phyloP scores from a whole-genome alignment of 345 rosid species.

The Eucalyptus tenuipes region DNA sequence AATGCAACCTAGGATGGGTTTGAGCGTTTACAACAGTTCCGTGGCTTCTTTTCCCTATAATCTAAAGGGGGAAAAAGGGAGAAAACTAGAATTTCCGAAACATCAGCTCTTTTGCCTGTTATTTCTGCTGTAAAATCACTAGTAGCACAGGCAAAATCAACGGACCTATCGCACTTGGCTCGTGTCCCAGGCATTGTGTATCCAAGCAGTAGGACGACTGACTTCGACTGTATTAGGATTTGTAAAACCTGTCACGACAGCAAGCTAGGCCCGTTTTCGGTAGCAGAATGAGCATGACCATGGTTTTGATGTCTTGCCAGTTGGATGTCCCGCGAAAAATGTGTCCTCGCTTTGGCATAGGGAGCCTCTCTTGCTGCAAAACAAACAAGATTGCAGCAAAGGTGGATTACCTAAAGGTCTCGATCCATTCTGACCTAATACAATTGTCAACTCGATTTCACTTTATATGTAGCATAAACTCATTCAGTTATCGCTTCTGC shows the following conservation, averaged over 20 bases:
- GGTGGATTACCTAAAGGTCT: neutral
- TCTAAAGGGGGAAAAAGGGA: neutral
- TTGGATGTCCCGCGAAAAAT: conserved; percentile 69
- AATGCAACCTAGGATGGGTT: neutral
- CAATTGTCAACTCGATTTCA: neutral
- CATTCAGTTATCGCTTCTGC: neutral
- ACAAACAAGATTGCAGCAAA: neutral
- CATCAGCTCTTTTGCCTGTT: neutral
- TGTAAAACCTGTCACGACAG: conserved; percentile 8
- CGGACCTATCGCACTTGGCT: neutral
- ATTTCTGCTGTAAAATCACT: neutral
- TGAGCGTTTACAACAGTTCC: neutral
- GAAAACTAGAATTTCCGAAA: neutral
- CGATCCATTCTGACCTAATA: neutral
- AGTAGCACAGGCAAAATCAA: neutral
- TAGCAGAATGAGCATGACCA: conserved; percentile 62
- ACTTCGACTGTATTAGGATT: neutral
- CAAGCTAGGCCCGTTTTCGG: conserved; percentile 28
- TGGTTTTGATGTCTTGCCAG: conserved; percentile 62
- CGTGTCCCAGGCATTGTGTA: neutral
- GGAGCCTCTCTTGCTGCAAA: conserved; percentile 91
- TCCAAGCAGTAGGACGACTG: neutral
- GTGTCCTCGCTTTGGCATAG: conserved; percentile 90
- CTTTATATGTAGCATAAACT: neutral
- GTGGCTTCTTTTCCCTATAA: neutral